Base-by-base conservation (phyloP, 257 asterid genomes). In the Leptodermis oblonga region DNA sequence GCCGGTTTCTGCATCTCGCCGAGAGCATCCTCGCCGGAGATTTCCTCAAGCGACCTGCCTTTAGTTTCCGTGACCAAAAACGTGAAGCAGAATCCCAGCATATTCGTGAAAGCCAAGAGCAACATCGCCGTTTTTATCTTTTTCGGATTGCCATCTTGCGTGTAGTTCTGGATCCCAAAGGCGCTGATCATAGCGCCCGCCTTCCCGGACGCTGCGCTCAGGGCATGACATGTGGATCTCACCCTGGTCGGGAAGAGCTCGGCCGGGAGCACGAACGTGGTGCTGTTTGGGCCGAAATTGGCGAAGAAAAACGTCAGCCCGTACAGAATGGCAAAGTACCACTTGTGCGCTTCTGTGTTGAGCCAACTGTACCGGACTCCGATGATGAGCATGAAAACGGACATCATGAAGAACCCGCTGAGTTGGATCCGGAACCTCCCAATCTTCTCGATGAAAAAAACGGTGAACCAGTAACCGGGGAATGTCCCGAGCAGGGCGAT, bases 161-260 rank as follows among this genome's bases (percentile, higher is more conserved):
- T 76, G 60, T 71, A 72, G 70, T 70, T 65, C 22, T 76, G 77
- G 4, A 76, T 13, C 62, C 68, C 80, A 39, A 76, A 76, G 20
- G 80, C 80, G 26, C 80, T 72, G n/a, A 76, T 34, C 76, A 76
- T 20, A 7, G 80, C 80, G 10, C 80, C 80, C 1, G 74, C 80
- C 45, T 76, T 76, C 3, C 80, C 77, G 13, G 73, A 71, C 30
- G 80, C 80, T 18, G 80, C 80, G 31, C 80, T 76, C 23, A 71
- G 46, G 4, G 80, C 80, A 34, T 76, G 77, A 22, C 77, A 76
- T 42, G 80, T 76, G 13, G 80, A 76, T 68, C 80, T 66, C 33
- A 76, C 43, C 66, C 80, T 66, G 25, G 80, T 76, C 0, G 77
- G 80, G 63, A 76, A 76, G 0, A 76, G 77, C 80, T 76, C 80